Conservation (phyloP, 441 rosid genomes). For the Adansonia madagascariensis region DNA sequence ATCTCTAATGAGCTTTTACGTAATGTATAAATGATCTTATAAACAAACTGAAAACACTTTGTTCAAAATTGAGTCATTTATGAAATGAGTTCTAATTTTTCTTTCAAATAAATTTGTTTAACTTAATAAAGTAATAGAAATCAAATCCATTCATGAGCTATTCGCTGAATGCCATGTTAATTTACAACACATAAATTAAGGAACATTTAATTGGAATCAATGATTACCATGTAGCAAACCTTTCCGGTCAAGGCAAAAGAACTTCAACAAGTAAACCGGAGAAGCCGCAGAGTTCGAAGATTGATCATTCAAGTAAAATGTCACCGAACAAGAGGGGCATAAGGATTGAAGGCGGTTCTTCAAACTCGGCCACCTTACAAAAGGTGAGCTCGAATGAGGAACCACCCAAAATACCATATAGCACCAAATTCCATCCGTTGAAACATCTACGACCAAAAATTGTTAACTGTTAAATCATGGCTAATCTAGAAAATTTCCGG, state of each 20-base stretch:
- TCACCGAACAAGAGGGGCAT: conserved; percentile 61
- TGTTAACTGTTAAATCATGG: background rate
- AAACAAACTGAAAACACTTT: background rate
- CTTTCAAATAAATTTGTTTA: background rate
- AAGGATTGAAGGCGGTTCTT: conserved; percentile 59
- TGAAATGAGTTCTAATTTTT: no score
- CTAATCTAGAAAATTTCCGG: background rate
- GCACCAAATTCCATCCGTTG: conserved; percentile 91
- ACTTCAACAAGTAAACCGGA: conserved; percentile 70
- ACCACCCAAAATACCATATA: conserved; percentile 77
- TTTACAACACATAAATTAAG: background rate
- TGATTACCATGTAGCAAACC: conserved; percentile 73
- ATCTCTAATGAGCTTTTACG: background rate
- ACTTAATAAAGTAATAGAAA: no score
- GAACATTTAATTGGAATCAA: background rate
- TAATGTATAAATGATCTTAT: background rate
- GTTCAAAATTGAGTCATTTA: background rate
- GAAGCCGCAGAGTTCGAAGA: conserved; percentile 45
- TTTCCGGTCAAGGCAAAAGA: conserved; percentile 60
- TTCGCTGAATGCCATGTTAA: background rate
- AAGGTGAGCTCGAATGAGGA: conserved; percentile 48
- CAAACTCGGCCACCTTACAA: conserved; percentile 69
- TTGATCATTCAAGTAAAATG: conserved; percentile 47
- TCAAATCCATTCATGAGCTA: background rate
- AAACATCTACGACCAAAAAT: conserved; percentile 54